Base-by-base conservation (phyloP, 441 rosid species). In the Adansonia rubrostipa region DNA sequence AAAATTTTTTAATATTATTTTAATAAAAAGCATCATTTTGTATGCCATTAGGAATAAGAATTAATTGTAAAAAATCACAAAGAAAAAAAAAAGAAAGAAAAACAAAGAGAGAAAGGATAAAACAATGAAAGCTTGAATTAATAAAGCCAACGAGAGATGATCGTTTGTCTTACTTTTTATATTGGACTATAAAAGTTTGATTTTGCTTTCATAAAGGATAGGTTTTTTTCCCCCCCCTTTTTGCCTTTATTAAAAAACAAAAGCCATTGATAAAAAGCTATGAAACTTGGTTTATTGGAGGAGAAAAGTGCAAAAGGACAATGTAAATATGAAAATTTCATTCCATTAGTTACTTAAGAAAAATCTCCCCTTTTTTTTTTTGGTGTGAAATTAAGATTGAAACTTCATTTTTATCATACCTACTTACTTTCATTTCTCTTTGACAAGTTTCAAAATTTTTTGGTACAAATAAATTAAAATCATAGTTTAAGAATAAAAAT, bases 171-270 rank as follows among this genome's bases (percentile, higher is more conserved):
- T 9, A 19, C 71, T 67, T 65, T 64, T n/a, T 44, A 9, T 19
- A 28, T 14, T 24, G 71, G 71, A 45, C n/a, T 45, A 65, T 9
- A 47, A 68, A 67, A 45, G n/a, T 67, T 45, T 44, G 33, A 5
- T 67, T 67, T 67, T 6, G 2, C 54, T 67, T 67, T 67, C 45
- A 44, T 44, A 45, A 67, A 44, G 71, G 5, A n/a, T 19, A 67
- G 8, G 44, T 67, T 19, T 24, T 24, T 24, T 24, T 24, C n/a
- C n/a, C n/a, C n/a, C n/a, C 14, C 9, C 13, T 15, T 50, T 15
- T 69, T 10, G 15, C 56, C 57, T 69, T 48, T 69, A 47, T 67
- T 5, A 48, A n/a, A 20, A 67, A 19, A 4, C 0, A 44, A 67
- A 7, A 17, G 9, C 22, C 19, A 14, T 51, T 15, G 24, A 28